Base-by-base conservation (phyloP, 257 asterid genomes). In the Rauvolfia tetraphylla region DNA sequence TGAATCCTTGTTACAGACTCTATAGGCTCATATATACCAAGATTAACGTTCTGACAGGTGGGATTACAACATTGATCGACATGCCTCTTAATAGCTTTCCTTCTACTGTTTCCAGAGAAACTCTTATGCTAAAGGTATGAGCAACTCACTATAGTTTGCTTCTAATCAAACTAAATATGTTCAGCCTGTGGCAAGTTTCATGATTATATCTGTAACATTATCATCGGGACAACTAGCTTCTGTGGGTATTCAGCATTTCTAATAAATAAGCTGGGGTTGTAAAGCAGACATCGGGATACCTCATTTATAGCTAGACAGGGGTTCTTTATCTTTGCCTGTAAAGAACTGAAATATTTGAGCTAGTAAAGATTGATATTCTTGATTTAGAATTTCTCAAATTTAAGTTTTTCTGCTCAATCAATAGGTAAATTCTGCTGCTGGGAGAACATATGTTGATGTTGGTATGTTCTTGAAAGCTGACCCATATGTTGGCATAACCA, bases 61-160 rank as follows among this genome's bases (percentile, higher is more conserved):
- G 99, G 69, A 80, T 95, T 79, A 93, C 99, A 14, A 95, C 97
- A 70, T 82, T 95, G 88, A 82, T 95, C 75, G 99, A 95, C 83
- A 95, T 95, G 99, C 99, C 99, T 75, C 90, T 95, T 78, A 95
- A 95, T 81, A 92, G 89, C 81, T 58, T 49, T 63, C 99, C 99
- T 25, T 91, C 98, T 33, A 95, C 99, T 75, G 90, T 90, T 82
- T 90, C 97, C 57, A 93, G 85, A 86, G 98, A 90, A 80, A 83
- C 96, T 68, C 91, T 95, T 56, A 85, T 85, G 76, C 96, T 93
- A 77, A 95, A 93, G 98, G 99, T 92, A 82, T 38, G 67, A 23
- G 62, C 29, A 39, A 34, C 46, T 57, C 31, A 53, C 76, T 42
- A 44, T 34, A 57, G 12, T 58, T 46, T 72, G 61, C 78, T 48